A percentile compares a stretch with the other conserved stretches of the same genome.
These are phyloP conservation scores for Jatropha curcas DNA, from an alignment of 345 rosid species.

Conservation along the genomic window DNA sequence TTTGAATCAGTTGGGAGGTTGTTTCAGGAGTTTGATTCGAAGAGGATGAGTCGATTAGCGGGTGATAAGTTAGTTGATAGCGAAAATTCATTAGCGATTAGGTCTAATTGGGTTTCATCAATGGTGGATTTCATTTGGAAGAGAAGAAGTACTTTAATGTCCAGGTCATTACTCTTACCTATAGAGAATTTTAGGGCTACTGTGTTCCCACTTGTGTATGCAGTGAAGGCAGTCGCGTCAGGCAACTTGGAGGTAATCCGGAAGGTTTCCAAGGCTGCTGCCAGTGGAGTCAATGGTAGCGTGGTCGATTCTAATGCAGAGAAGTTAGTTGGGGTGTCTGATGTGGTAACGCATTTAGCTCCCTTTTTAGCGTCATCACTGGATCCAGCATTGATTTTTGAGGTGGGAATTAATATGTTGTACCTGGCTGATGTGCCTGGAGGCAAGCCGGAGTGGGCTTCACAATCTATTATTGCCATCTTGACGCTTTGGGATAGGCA, in stretches of 20 bases:
- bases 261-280: constrained; percentile 59
- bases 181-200: constrained; percentile 87
- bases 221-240: constrained; percentile 87
- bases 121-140: constrained; percentile 85
- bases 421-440: constrained; percentile 97
- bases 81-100: constrained; percentile 83
- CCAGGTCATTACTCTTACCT: constrained; percentile 80
- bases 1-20: constrained; percentile 90
- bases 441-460: constrained; percentile 99
- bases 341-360: constrained; percentile 82
- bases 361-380: constrained; percentile 90
- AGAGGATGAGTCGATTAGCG: constrained; percentile 89
- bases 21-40: constrained; percentile 87
- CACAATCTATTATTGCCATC: constrained; percentile 86
- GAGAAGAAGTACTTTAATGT: constrained; percentile 72
- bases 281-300: constrained; percentile 37
- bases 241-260: constrained; percentile 75
- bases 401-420: constrained; percentile 93
- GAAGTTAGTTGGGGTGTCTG: constrained; percentile 82
- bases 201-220: constrained; percentile 81
- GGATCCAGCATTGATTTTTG: constrained; percentile 93
- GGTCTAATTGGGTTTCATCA: constrained; percentile 91
- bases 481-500: constrained; percentile 99
- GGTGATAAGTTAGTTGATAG: constrained; percentile 97
- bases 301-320: constrained; percentile 74